A percentile compares a stretch with the other conserved stretches of the same genome.
Evolutionary conservation across 768 basidiomycete species (phyloP).

Genomic region (Tricholoma bakamatsutake): DNA sequence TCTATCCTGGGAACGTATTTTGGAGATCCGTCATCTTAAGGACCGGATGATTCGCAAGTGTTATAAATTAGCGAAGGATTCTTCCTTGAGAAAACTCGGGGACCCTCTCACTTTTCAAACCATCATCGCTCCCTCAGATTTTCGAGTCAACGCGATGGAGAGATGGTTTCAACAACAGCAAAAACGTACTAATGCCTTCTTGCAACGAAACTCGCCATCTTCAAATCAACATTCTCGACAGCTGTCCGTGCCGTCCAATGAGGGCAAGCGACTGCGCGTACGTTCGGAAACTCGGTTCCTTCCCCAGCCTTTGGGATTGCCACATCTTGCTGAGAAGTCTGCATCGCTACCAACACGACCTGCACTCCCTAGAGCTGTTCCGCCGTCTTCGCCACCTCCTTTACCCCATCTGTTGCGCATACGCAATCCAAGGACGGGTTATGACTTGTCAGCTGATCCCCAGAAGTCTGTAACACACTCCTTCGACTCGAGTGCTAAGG

Average conservation of each 20-base stretch:
- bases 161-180: slow-evolving; percentile 64
- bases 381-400: slow-evolving; percentile 32
- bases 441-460: slow-evolving; percentile 17
- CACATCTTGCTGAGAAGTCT: slow-evolving; percentile 3
- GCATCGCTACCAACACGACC: slow-evolving; percentile 4
- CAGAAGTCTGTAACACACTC: slow-evolving; percentile 10
- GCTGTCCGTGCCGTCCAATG: neutral
- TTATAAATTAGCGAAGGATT: slow-evolving; percentile 50
- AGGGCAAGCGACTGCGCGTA: neutral
- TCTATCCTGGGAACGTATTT: slow-evolving; percentile 62
- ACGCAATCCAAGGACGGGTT: slow-evolving; percentile 15
- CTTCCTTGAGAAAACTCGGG: slow-evolving; percentile 29
- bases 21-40: slow-evolving; percentile 72
- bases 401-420: slow-evolving; percentile 34
- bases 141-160: slow-evolving; percentile 75
- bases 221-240: neutral
- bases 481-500: neutral
- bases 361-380: slow-evolving; percentile 4
- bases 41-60: slow-evolving; percentile 81
- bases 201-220: slow-evolving; percentile 9
- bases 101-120: slow-evolving; percentile 52
- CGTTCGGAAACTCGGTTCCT: neutral
- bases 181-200: slow-evolving; percentile 28
- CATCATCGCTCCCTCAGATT: slow-evolving; percentile 63
- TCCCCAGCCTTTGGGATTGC: neutral